Base-by-base conservation (phyloP, 257 asterid genomes). In the Lavandula angustifolia region DNA sequence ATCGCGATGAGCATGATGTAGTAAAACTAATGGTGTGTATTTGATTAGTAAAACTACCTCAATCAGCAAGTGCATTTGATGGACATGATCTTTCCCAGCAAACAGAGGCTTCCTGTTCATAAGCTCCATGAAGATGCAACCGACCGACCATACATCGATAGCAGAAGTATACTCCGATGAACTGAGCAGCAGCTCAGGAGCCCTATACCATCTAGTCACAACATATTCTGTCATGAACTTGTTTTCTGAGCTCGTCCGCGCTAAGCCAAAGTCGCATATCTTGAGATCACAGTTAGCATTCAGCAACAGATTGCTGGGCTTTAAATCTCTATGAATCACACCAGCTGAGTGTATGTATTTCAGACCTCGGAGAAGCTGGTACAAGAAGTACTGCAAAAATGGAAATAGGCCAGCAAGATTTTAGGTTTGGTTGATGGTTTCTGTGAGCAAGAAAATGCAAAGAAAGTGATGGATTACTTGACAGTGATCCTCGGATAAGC, bases 181-280 rank as follows among this genome's bases (percentile, higher is more conserved):
- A 76, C 83, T 87, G 61, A 94, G 70, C 64, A 94, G 70, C 69
- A 94, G 72, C 79, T 94, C 99, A 0, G 99, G 99, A 10, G 99
- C 99, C 71, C 99, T 82, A 75, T 94, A 94, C 99, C 99, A 90
- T 64, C 99, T 75, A 14, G 99, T 94, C 53, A 94, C 99, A 16
- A 94, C 99, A 60, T 94, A 94, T 55, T 94, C 99, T 2, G 99
- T 94, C 99, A 94, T 94, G 83, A 74, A 78, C 51, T 87, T 96
- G 32, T 82, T 90, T 52, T 94, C 96, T 0, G 81, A 18, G 80
- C 81, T 90, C 27, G 86, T 79, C n/a, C 97, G 87, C 1, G 99
- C 99, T 6, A 94, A 96, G 13, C 99, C 99, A 44, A 94, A 94
- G 59, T 94, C 99, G 59, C 95, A 83, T 54, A 94, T 94, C 81